Base-by-base conservation (phyloP, 2,329 filamentous ascomycete species). In the Exophiala spinifera region DNA sequence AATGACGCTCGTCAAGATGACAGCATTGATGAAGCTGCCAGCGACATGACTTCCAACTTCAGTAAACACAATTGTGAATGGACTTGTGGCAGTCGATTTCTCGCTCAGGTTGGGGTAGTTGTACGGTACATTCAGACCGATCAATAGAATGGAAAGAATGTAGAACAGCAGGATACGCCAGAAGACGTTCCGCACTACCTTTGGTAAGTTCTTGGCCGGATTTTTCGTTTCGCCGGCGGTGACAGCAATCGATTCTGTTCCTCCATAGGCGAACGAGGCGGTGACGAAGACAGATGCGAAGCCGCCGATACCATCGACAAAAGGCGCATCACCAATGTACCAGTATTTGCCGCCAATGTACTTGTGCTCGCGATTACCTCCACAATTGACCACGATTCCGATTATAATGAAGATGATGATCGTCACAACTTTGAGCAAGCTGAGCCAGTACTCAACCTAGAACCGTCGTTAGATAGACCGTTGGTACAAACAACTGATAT, bases 391-490 rank as follows among this genome's bases (percentile, higher is more conserved):
- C 23, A 51, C 42, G 14, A 60, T 49, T 13, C 40, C 86, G 71
- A 95, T 89, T 64, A 95, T 80, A 53, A 95, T 84, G 57, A 95
- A 86, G 5, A 89, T 91, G 3, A 96, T 81, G 45, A 96, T 71
- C 4, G 72, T 73, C 15, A 70, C 56, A 6, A 72, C 59, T 52
- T 72, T 72, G 65, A 68, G 68, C 4, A 60, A 61, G 2, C 68
- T 64, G n/a, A 74, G 55, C 69, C 70, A 74, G 49, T 73, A 75
- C 60, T 82, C 78, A 46, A 78, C 62, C 67, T 73, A 31, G 10
- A 31, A 31, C 23, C 43, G 28, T 13, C 37, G 28, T 8, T 4
- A n/a, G 5, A 45, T 13, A 20, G 19, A 40, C 59, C 54, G 58
- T 17, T 17, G 39, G 13, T 13, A 25, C 4, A 31, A 44, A 46